Evolutionary conservation across 164 flowering plant genomes (phyloP).

Genomic region (Brasenia schreberi): DNA sequence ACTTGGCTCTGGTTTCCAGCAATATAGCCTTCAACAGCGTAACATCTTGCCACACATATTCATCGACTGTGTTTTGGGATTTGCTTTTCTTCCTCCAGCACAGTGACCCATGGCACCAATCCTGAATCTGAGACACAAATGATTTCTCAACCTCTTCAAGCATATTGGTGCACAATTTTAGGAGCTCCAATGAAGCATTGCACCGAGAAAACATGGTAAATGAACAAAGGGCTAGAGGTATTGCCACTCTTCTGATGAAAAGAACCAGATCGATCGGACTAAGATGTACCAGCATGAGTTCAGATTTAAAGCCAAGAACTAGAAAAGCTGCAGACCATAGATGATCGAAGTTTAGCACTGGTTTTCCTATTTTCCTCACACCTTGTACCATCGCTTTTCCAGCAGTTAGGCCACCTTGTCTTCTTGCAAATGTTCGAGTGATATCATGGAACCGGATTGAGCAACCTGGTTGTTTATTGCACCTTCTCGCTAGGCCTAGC

Average conservation of each 20-base stretch:
- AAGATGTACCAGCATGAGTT: slow-evolving; percentile 63
- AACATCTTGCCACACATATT: slow-evolving; percentile 83
- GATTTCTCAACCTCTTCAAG: slow-evolving; percentile 86
- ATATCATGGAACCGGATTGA: slow-evolving; percentile 67
- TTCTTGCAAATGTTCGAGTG: slow-evolving; percentile 41
- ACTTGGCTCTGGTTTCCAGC: slow-evolving; percentile 75
- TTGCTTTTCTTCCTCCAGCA: slow-evolving; percentile 55
- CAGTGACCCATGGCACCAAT: slow-evolving; percentile 65
- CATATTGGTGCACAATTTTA: slow-evolving; percentile 75
- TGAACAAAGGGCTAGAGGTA: slow-evolving; percentile 64
- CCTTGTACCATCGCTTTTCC: slow-evolving; percentile 60
- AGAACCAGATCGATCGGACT: slow-evolving; percentile 58
- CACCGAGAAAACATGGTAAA: slow-evolving; percentile 72
- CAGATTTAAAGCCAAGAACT: slow-evolving; percentile 79
- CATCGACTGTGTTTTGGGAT: slow-evolving; percentile 48
- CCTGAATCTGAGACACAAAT: slow-evolving; percentile 74
- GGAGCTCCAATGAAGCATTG: slow-evolving; percentile 69
- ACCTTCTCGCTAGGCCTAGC: slow-evolving; percentile 61
- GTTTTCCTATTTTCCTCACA: slow-evolving; percentile 42
- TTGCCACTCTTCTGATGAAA: slow-evolving; percentile 59
- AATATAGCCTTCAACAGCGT: slow-evolving; percentile 72
- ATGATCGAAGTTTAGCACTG: slow-evolving; percentile 40
- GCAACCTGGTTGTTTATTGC: slow-evolving; percentile 34
- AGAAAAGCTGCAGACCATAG: slow-evolving; percentile 80
- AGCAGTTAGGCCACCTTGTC: slow-evolving; percentile 34